Base-by-base conservation (phyloP, 768 basidiomycete genomes). In the Mycena capillaripes region DNA sequence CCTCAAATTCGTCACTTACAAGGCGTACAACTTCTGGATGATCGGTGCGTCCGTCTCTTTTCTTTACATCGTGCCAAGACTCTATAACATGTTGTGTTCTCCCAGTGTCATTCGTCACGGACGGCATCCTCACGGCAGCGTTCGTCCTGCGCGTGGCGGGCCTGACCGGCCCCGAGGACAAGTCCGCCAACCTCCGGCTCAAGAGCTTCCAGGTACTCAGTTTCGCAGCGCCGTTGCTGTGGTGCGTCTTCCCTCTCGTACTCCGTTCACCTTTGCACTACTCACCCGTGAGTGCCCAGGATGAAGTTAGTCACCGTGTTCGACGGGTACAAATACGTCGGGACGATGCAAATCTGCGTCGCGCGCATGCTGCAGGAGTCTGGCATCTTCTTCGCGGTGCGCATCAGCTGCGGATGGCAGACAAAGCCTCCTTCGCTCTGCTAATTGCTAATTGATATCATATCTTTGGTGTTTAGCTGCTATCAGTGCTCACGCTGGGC, bases 361-460 rank as follows among this genome's bases (percentile, higher is more conserved):
- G 91, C 95, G 23, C 88, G 96, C 16, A 98, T 98, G 97, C 82
- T 98, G 72, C 92, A 93, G 78, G 96, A 98, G 81, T 97, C 95
- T 23, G 92, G 95, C 4, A 91, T 98, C 57, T 97, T 97, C 84
- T 96, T 97, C 81, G 93, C 93, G 61, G 93, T 97, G 76, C 44
- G 88, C 82, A 86, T 23, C 29, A n/a, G n/a, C n/a, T n/a, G n/a
- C n/a, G n/a, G n/a, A n/a, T n/a, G n/a, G n/a, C n/a, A n/a, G n/a
- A n/a, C n/a, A n/a, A n/a, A n/a, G n/a, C n/a, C 32, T 17, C 17
- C 25, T 40, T 27, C 40, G 40, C 58, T 48, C 59, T 14, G 48
- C 50, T 5, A 19, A 32, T n/a, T 57, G 69, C 23, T 56, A 29
- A 66, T 29, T 12, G 32, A 29, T 23, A 40, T 52, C 34, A 32